These are phyloP conservation scores for Ceratocystiopsis minuta DNA, from an alignment of 2,329 filamentous ascomycete genomes.

Conservation along the genomic window DNA sequence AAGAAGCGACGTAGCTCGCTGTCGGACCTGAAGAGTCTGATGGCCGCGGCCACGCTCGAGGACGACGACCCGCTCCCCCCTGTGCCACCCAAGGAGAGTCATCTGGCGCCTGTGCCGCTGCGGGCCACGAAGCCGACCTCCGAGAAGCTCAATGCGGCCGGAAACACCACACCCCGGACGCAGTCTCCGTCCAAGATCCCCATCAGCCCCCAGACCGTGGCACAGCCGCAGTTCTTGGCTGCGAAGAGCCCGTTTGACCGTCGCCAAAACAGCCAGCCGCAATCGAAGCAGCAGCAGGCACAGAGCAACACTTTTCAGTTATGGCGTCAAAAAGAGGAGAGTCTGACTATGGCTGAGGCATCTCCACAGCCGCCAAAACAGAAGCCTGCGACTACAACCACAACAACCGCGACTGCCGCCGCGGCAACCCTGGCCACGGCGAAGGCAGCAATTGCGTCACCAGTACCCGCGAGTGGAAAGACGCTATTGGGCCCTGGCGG, in stretches of 20 bases:
- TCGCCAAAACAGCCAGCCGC: background rate
- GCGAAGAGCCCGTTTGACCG: background rate
- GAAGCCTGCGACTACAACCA: too few species aligned
- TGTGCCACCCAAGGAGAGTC: slow-evolving; percentile 12
- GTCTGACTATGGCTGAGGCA: slow-evolving; percentile 11
- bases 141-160: slow-evolving; percentile 35
- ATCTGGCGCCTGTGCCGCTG: slow-evolving; percentile 26
- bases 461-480: slow-evolving; percentile 17
- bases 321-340: slow-evolving; percentile 35
- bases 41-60: slow-evolving; percentile 40
- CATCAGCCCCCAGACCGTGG: slow-evolving; percentile 26
- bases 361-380: too few species aligned
- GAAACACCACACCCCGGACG: slow-evolving; percentile 19
- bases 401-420: too few species aligned
- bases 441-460: slow-evolving; percentile 6
- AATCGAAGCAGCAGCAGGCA: background rate
- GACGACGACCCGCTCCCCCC: slow-evolving; percentile 13
- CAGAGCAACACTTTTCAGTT: slow-evolving; percentile 14
- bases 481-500: slow-evolving; percentile 23
- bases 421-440: background rate
- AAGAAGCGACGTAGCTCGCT: slow-evolving; percentile 84
- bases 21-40: slow-evolving; percentile 56
- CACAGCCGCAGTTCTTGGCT: slow-evolving; percentile 3
- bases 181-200: slow-evolving; percentile 32
- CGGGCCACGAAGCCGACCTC: slow-evolving; percentile 35